Evolutionary conservation across 23 red algal species (phyloP).

Genomic region (Chondrus crispus): DNA sequence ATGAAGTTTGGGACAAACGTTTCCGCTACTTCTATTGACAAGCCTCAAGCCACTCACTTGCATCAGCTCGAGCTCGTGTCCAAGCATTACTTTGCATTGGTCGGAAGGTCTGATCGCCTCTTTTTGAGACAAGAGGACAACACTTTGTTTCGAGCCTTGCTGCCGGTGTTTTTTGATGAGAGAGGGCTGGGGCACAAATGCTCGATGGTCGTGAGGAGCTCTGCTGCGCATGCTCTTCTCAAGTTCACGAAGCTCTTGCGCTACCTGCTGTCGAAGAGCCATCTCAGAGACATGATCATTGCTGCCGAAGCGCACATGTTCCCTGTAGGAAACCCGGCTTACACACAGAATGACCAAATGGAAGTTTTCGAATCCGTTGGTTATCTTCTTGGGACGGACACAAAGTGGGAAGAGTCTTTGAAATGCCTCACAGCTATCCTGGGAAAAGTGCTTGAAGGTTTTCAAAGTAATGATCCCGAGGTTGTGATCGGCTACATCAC

Average conservation of each 20-base stretch:
- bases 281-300: constrained; percentile 38
- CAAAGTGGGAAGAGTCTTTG: constrained; percentile 18
- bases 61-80: constrained; percentile 60
- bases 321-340: not conserved
- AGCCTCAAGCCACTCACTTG: constrained; percentile 7
- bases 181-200: constrained; percentile 56
- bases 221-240: constrained; percentile 53
- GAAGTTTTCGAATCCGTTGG: constrained; percentile 63
- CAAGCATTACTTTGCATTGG: constrained; percentile 57
- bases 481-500: constrained; percentile 24
- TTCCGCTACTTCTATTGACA: not conserved
- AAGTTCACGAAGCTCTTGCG: constrained; percentile 57
- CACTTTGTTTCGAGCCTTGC: constrained; percentile 31
- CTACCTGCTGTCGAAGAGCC: constrained; percentile 1
- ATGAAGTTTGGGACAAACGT: constrained; percentile 29
- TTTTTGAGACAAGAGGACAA: constrained; percentile 13
- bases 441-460: constrained; percentile 39
- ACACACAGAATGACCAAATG: constrained; percentile 40
- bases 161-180: constrained; percentile 54
- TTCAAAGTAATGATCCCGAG: not conserved
- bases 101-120: constrained; percentile 36
- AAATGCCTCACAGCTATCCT: constrained; percentile 47
- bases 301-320: constrained; percentile 40
- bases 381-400: constrained; percentile 57
- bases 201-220: constrained; percentile 13